These are phyloP conservation scores for Candida alai DNA, from an alignment of 805 yeast genomes.

Conservation along the genomic window DNA sequence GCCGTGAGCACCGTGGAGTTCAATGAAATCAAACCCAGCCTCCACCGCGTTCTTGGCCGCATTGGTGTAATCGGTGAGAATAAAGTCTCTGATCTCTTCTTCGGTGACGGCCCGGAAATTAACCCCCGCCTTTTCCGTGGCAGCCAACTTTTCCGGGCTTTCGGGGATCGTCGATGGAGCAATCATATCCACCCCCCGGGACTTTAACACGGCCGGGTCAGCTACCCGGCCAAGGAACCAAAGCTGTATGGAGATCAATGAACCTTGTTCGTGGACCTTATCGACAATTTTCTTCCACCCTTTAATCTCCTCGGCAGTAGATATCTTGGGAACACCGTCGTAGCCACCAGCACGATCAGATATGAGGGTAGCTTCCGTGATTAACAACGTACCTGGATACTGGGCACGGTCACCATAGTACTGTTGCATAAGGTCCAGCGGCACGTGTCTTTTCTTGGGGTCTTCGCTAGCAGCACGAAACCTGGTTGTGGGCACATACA, in stretches of 20 bases:
- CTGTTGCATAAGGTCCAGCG: constrained; percentile 24
- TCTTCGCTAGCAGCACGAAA: constrained; percentile 15
- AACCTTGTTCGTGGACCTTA: constrained; percentile 41
- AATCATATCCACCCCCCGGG: constrained; percentile 17
- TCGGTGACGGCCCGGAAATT: constrained; percentile 16
- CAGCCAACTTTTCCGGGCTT: constrained; percentile 12
- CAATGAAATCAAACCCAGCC: constrained; percentile 40
- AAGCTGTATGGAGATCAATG: constrained; percentile 45
- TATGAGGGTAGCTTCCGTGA: constrained; percentile 31
- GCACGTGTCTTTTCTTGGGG: constrained; percentile 16
- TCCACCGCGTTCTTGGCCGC: constrained; percentile 27
- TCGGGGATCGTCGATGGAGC: constrained; percentile 15
- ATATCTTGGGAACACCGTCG: constrained; percentile 45
- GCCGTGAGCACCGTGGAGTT: constrained; percentile 40
- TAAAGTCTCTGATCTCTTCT: constrained; percentile 19
- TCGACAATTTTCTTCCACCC: constrained; percentile 48
- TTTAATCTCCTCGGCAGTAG: constrained; percentile 42
- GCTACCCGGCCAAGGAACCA: constrained; percentile 51
- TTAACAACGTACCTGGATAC: constrained; percentile 27
- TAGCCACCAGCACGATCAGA: constrained; percentile 38
- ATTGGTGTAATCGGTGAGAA: constrained; percentile 16
- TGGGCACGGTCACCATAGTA: constrained; percentile 29
- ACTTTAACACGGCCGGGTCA: constrained; percentile 19
- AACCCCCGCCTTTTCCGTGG: constrained; percentile 14
- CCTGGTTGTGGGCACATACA: constrained; percentile 25